Conservation (phyloP, 768 basidiomycete species). For the Auriscalpium microsporum region DNA sequence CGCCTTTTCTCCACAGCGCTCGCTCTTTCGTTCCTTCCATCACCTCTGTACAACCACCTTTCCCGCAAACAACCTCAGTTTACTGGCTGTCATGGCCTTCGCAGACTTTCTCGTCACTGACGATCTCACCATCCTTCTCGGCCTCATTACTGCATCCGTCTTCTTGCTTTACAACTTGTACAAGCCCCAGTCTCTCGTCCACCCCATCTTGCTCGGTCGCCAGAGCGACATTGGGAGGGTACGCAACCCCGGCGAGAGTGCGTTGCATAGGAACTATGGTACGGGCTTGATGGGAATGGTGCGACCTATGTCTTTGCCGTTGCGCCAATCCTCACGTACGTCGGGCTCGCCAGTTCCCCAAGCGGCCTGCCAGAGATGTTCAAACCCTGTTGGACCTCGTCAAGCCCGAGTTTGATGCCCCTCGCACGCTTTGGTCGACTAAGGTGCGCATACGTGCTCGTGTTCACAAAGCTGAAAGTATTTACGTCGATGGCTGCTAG, state of each 20-base stretch:
- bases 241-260: slow-evolving; percentile 73
- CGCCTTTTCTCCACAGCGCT: background rate
- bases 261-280: slow-evolving; percentile 85
- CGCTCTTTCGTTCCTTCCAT: background rate
- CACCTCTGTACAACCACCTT: background rate
- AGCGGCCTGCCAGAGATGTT: slow-evolving; percentile 64
- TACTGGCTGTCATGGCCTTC: slow-evolving; percentile 26
- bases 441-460: slow-evolving; percentile 37
- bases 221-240: slow-evolving; percentile 87
- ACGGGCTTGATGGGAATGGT: slow-evolving; percentile 79
- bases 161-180: slow-evolving; percentile 73
- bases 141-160: slow-evolving; percentile 65
- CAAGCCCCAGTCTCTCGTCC: slow-evolving; percentile 78
- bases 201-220: slow-evolving; percentile 86
- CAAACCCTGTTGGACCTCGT: slow-evolving; percentile 60
- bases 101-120: slow-evolving; percentile 63
- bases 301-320: slow-evolving; percentile 20
- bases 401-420: slow-evolving; percentile 53
- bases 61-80: background rate
- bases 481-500: slow-evolving; percentile 27
- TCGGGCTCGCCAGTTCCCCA: slow-evolving; percentile 47
- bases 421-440: slow-evolving; percentile 73
- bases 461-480: background rate
- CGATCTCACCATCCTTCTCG: slow-evolving; percentile 71
- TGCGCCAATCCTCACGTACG: background rate